A percentile compares a stretch with the other conserved stretches of the same genome.
These are phyloP conservation scores for Phytophthora pistaciae DNA, from an alignment of 352 stramenopile genomes.

Conservation along the genomic window DNA sequence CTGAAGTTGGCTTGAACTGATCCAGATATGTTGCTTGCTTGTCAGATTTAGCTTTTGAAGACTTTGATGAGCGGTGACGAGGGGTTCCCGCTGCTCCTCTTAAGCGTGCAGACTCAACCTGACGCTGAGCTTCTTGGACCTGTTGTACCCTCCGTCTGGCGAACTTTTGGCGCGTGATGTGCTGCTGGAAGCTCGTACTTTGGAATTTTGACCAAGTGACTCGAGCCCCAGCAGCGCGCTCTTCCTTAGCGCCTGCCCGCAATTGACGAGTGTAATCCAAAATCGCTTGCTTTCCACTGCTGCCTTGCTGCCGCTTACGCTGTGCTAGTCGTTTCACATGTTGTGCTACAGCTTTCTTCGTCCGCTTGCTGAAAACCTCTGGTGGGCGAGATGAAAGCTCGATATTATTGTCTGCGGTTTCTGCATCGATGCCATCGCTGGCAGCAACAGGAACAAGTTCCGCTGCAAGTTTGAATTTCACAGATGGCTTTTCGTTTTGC, in stretches of 20 bases:
- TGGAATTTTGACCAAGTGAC: conserved; percentile 59
- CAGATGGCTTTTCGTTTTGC: neutral
- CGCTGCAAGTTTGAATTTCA: neutral
- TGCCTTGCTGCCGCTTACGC: conserved; percentile 8
- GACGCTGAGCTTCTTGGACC: conserved; percentile 26
- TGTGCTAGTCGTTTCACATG: conserved; percentile 25
- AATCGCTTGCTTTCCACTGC: neutral
- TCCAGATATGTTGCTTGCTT: conserved; percentile 35
- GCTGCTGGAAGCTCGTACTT: conserved; percentile 58
- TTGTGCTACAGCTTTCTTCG: conserved; percentile 25
- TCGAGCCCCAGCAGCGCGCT: neutral
- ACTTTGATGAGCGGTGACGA: conserved; percentile 2
- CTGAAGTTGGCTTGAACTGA: conserved; percentile 32
- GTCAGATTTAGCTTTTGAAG: conserved; percentile 1
- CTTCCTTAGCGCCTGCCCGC: neutral
- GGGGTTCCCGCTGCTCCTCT: conserved; percentile 8
- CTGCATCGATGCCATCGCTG: neutral
- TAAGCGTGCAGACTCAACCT: conserved; percentile 37
- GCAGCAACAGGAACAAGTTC: neutral
- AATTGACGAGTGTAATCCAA: neutral
- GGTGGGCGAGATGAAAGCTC: neutral
- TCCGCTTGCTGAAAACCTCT: conserved; percentile 21
- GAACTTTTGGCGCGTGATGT: conserved; percentile 64
- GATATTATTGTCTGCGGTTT: neutral
- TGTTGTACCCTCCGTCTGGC: conserved; percentile 40